Percentiles rank a stretch among this genome's conserved stretches.
phyloP scores from a whole-genome alignment of 441 rosid species.

The Adansonia grandidieri region DNA sequence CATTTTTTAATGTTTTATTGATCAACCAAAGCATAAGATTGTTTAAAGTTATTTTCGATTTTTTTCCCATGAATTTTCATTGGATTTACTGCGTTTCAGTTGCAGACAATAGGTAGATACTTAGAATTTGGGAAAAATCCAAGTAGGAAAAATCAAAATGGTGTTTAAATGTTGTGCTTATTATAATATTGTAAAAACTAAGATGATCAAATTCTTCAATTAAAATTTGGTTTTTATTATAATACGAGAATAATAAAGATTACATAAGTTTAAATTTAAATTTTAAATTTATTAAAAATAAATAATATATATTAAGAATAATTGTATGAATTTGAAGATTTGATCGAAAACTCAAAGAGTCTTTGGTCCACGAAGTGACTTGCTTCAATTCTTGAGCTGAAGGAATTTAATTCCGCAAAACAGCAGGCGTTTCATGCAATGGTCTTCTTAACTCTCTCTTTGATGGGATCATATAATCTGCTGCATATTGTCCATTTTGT shows the following conservation, averaged over 20 bases:
- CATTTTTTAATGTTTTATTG: neutral
- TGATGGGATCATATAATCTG: neutral
- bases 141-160: neutral
- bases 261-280: too few relatives aligned
- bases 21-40: neutral
- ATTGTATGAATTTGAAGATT: slow-evolving; percentile 35
- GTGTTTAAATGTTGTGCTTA: neutral
- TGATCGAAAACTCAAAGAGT: neutral
- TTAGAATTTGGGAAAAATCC: neutral
- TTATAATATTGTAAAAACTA: neutral
- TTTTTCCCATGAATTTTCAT: neutral
- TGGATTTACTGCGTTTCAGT: neutral
- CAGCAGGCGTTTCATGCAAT: too few relatives aligned
- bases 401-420: neutral
- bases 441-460: neutral
- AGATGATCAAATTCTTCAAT: slow-evolving; percentile 12
- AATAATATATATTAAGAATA: too few relatives aligned
- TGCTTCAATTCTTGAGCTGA: neutral
- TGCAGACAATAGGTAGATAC: neutral
- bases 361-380: neutral
- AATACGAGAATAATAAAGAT: too few relatives aligned
- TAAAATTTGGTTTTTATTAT: too few relatives aligned
- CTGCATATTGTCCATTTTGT: neutral
- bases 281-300: too few relatives aligned
- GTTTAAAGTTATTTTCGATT: neutral